Base-by-base conservation (phyloP, 1,139 yeast species). In the Hyphopichia wangnamkhiaoensis region DNA sequence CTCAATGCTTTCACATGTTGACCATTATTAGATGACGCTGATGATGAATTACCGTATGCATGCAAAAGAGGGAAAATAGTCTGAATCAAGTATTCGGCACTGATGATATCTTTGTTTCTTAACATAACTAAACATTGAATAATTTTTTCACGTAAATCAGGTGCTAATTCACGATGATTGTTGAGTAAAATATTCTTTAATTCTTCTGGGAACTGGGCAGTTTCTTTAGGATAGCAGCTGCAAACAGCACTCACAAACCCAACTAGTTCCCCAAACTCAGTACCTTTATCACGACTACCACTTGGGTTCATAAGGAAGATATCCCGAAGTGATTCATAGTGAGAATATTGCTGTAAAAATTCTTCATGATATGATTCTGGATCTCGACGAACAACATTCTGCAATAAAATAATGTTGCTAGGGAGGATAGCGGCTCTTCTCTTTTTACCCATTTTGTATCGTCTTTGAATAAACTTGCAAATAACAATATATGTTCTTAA, bases 291-390 rank as follows among this genome's bases (percentile, higher is more conserved):
- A 24, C 21, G 19, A 35, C 81, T 80, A 2, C 79, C 74, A 2
- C 75, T 59, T 5, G 86, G 85, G 59, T 84, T 82, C 50, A 78
- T 68, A 61, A 88, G 68, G 54, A 88, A 89, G 45, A 94, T 84
- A 57, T 91, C 97, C 59, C 96, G 71, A 41, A 90, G 68, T 1
- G 98, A 86, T 59, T 86, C 90, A 62, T 93, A 93, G 61, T 94
- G 98, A 39, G 93, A 79, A 60, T 84, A 89, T 59, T 94, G 98
- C 53, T 90, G 94, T 36, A 84, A 61, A 62, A 93, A 93, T 63
- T 93, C 99, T 62, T 94, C 98, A 47, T 81, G 80, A 61, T 93
- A 94, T 0, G 98, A 89, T 45, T 80, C 85, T 3, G 98, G 98
- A 58, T 93, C 98, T 52, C 97, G 75, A 56, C 91, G 84, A 10